Evolutionary conservation across 1,284 basidiomycete genomes (phyloP).

Genomic region (Sporisorium exsertum): DNA sequence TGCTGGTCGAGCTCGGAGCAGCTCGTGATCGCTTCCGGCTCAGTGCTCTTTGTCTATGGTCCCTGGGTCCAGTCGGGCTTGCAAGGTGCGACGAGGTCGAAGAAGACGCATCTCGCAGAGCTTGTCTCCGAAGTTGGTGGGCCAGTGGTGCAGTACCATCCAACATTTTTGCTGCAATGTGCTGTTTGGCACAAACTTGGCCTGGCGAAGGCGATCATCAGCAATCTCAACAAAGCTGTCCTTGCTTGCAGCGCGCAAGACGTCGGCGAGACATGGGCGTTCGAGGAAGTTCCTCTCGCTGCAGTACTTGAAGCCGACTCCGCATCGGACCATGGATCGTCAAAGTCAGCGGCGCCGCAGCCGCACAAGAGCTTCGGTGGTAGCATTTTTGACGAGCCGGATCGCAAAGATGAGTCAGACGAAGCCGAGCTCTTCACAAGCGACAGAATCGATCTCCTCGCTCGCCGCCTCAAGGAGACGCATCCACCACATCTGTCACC

Average conservation of each 20-base stretch:
- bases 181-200: conserved; percentile 44
- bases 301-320: conserved; percentile 16
- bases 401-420: background rate
- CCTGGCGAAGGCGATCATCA: conserved; percentile 38
- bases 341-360: background rate
- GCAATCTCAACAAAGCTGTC: conserved; percentile 30
- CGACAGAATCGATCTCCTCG: conserved; percentile 18
- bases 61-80: conserved; percentile 17
- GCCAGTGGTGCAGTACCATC: conserved; percentile 51
- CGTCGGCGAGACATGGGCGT: conserved; percentile 33
- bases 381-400: conserved; percentile 39
- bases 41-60: conserved; percentile 35
- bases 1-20: conserved; percentile 38
- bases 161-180: conserved; percentile 46
- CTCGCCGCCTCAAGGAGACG: conserved; percentile 74
- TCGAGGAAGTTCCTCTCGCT: conserved; percentile 25
- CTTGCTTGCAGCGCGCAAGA: conserved; percentile 19
- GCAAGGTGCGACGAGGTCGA: background rate
- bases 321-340: background rate
- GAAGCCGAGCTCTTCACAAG: conserved; percentile 14
- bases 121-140: conserved; percentile 33
- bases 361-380: background rate
- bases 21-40: conserved; percentile 38
- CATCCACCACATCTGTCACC: conserved; percentile 79
- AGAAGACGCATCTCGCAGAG: conserved; percentile 31